These are phyloP conservation scores for Shiraia sp. DNA, from an alignment of 2,329 filamentous ascomycete genomes.

Conservation along the genomic window DNA sequence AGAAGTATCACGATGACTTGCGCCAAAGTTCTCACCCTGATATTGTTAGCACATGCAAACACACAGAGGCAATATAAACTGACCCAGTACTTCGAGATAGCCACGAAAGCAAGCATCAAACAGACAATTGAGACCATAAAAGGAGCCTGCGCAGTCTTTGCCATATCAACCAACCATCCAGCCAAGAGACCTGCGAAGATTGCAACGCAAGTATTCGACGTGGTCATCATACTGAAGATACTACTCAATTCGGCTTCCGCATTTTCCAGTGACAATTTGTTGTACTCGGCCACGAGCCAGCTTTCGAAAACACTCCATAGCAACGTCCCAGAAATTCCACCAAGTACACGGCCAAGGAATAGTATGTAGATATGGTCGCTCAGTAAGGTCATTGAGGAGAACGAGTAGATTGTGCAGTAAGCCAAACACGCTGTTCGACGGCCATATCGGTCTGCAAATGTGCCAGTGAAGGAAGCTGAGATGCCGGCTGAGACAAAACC, in stretches of 20 bases:
- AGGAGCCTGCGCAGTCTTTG: slow-evolving; percentile 57
- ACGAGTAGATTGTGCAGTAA: slow-evolving; percentile 59
- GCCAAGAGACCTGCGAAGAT: slow-evolving; percentile 59
- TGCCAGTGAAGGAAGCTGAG: slow-evolving; percentile 55
- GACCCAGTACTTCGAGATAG: slow-evolving; percentile 57
- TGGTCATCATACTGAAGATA: slow-evolving; percentile 60
- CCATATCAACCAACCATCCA: slow-evolving; percentile 54
- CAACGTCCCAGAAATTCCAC: slow-evolving; percentile 60
- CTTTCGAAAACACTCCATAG: slow-evolving; percentile 64
- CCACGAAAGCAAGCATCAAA: slow-evolving; percentile 50
- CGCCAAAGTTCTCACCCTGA: slow-evolving; percentile 58
- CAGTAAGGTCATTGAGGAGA: slow-evolving; percentile 59
- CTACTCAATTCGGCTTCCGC: slow-evolving; percentile 51
- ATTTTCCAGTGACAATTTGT: slow-evolving; percentile 51
- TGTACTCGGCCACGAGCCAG: slow-evolving; percentile 65
- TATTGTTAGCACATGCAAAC: neutral
- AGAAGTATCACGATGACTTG: slow-evolving; percentile 15
- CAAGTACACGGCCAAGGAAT: slow-evolving; percentile 58
- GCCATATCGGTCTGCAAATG: slow-evolving; percentile 55
- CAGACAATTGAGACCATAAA: slow-evolving; percentile 54
- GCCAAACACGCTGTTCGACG: slow-evolving; percentile 57
- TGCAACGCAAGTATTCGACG: slow-evolving; percentile 51
- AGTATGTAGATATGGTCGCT: slow-evolving; percentile 52
- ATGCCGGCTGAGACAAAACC: slow-evolving; percentile 56
- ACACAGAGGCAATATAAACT: slow-evolving; percentile 20